Evolutionary conservation across 2,329 filamentous ascomycete genomes (phyloP), one percentile per base, ranked within the genome.

Genomic region (Pseudogymnoascus sp.): DNA sequence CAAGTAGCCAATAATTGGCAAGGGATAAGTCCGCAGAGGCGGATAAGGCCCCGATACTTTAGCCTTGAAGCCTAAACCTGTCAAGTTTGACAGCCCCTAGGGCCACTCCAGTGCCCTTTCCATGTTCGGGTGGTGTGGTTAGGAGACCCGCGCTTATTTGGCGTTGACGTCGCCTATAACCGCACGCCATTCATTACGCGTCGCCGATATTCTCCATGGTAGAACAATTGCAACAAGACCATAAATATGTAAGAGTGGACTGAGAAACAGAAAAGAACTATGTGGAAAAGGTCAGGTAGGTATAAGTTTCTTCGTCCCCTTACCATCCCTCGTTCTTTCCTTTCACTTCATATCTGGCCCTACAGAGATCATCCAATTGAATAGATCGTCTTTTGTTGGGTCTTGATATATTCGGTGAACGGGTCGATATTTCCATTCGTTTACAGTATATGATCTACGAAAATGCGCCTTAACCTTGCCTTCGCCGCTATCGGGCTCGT

Each of bases 351-450:
- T 31, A 31, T 31, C 46, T 31, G 46, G 46, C 46, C 46, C 26
- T 7, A 31, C 19, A 33, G 5, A 56, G 50, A 56, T 22, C n/a
- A 56, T 31, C 46, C 26, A 31, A 28, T 33, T n/a, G 11, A 56
- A 33, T 28, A 56, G 50, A n/a, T 19, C 8, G 4, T 56, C 28
- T 56, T 56, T 22, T 56, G 50, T 56, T 33, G 50, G 26, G 28
- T 56, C 50, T 56, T 33, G 10, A 56, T 33, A 56, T 56, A 56
- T 56, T 56, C 26, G 28, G 26, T 33, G 50, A 56, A 56, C 50
- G 50, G n/a, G 28, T 56, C 50, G 19, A 56, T 56, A 33, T 56
- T 56, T 56, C 46, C 50, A 56, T 56, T 56, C 28, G 26, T 56
- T 56, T 53, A 53, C 50, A 19, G 10, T 56, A 6, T 33, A 56